These are phyloP conservation scores for Boletellus deceptivus DNA, from an alignment of 1,284 basidiomycete genomes.

Conservation along the genomic window DNA sequence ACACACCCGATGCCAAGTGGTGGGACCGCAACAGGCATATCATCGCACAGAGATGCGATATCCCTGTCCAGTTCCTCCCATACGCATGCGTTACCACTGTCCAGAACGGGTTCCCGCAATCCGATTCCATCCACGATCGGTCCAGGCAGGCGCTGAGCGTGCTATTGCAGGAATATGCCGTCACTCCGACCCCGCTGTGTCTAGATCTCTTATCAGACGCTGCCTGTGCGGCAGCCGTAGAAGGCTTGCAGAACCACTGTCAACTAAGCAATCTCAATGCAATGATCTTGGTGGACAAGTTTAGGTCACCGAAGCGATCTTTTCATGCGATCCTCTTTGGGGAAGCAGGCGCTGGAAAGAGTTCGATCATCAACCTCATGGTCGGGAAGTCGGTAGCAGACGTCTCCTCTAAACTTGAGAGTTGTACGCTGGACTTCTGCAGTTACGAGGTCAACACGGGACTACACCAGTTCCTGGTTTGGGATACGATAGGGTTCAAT, in stretches of 20 bases:
- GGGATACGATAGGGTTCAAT: conserved; percentile 37
- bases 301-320: conserved; percentile 14
- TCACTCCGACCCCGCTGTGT: conserved; percentile 8
- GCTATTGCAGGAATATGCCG: conserved; percentile 13
- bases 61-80: conserved; percentile 18
- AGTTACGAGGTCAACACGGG: conserved; percentile 21
- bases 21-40: conserved; percentile 25
- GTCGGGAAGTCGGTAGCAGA: conserved; percentile 13
- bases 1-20: conserved; percentile 22
- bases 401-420: conserved; percentile 11
- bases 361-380: conserved; percentile 30
- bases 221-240: neutral
- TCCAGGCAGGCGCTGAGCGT: conserved; percentile 19
- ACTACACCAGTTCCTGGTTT: conserved; percentile 28
- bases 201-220: conserved; percentile 15
- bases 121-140: conserved; percentile 3
- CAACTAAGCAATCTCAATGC: conserved; percentile 14
- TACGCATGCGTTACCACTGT: conserved; percentile 28
- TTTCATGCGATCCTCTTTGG: conserved; percentile 28
- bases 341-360: conserved; percentile 30
- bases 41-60: conserved; percentile 21
- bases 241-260: conserved; percentile 13
- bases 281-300: conserved; percentile 13
- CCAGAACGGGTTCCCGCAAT: conserved; percentile 1
- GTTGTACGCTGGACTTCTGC: conserved; percentile 25